phyloP scores from a whole-genome alignment of 1,139 yeast species.

The Blastobotrys persicus region DNA sequence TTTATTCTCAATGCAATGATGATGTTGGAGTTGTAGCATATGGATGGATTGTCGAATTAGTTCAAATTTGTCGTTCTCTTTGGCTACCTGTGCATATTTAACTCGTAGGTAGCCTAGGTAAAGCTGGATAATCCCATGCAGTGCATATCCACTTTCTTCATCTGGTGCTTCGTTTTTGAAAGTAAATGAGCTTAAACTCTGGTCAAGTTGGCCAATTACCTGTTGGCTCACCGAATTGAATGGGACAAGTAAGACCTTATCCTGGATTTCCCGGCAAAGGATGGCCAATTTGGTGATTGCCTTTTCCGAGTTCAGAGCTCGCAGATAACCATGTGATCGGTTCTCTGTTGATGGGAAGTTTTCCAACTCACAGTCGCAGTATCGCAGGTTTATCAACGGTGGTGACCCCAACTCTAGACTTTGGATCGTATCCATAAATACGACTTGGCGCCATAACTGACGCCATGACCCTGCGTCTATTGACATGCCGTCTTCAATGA shows the following conservation, averaged over 20 bases:
- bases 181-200: neutral
- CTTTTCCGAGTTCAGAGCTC: constrained; percentile 11
- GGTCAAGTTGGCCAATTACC: neutral
- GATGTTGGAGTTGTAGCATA: constrained; percentile 1
- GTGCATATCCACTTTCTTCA: neutral
- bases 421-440: constrained; percentile 21
- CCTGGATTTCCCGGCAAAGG: constrained; percentile 7
- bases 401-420: constrained; percentile 22
- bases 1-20: neutral
- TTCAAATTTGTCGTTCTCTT: neutral
- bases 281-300: constrained; percentile 4
- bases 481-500: constrained; percentile 7
- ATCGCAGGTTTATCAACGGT: constrained; percentile 20
- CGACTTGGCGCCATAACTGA: constrained; percentile 25
- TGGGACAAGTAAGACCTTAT: constrained; percentile 12
- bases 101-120: constrained; percentile 2
- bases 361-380: constrained; percentile 22
- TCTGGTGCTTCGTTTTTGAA: neutral
- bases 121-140: neutral
- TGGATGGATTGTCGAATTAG: neutral
- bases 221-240: constrained; percentile 11
- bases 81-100: constrained; percentile 6
- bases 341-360: constrained; percentile 2
- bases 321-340: constrained; percentile 7
- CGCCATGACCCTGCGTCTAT: constrained; percentile 21